A percentile compares a stretch with the other conserved stretches of the same genome.
These are phyloP conservation scores for Ganoderma leucocontextum DNA, from an alignment of 1,284 basidiomycete genomes.

Conservation along the genomic window DNA sequence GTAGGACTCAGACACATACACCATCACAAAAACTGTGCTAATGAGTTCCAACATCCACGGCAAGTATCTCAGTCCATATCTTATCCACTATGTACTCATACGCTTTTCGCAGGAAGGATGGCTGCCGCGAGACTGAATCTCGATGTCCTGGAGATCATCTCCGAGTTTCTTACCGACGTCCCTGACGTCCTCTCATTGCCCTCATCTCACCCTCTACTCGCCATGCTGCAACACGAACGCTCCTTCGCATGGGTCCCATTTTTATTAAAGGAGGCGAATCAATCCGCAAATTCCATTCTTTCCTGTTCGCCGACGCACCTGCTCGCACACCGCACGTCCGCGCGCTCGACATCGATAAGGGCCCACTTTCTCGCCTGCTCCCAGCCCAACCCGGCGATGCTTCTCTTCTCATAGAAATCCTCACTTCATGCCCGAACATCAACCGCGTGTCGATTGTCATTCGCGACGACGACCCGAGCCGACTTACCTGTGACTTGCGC, in stretches of 20 bases:
- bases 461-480: background rate
- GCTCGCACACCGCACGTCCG: background rate
- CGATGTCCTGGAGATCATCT: background rate
- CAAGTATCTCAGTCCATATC: background rate
- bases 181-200: background rate
- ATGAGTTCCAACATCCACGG: background rate
- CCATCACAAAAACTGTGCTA: too few relatives aligned
- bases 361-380: too few relatives aligned
- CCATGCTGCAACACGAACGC: background rate
- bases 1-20: too few relatives aligned
- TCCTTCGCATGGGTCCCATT: background rate
- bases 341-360: background rate
- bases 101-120: background rate
- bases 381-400: background rate
- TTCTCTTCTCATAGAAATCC: background rate
- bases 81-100: background rate
- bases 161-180: background rate
- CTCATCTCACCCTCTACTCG: background rate
- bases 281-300: background rate
- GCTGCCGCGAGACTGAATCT: background rate
- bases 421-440: background rate
- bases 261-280: background rate
- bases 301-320: background rate
- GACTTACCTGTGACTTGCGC: background rate
- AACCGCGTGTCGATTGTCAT: background rate